phyloP scores from a whole-genome alignment of 495 filamentous ascomycete genomes.

The Penicillium bialowiezense region DNA sequence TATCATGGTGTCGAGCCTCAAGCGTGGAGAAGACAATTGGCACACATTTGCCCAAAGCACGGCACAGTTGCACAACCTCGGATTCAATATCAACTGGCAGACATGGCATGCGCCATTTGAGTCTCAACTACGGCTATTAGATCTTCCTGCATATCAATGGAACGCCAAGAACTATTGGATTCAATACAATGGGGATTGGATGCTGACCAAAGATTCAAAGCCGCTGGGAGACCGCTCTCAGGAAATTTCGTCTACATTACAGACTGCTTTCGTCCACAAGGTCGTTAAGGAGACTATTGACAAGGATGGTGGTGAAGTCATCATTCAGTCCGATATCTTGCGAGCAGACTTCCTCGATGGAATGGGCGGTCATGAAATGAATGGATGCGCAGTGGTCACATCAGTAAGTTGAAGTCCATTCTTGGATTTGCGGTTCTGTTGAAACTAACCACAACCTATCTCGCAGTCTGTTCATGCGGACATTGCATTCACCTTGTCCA shows the following conservation, averaged over 20 bases:
- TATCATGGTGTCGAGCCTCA: conserved; percentile 43
- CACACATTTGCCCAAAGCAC: conserved; percentile 47
- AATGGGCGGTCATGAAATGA: conserved; percentile 37
- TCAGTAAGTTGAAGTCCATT: conserved; percentile 25
- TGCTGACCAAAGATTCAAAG: conserved; percentile 22
- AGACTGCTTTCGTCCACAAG: neutral
- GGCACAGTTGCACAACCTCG: conserved; percentile 51
- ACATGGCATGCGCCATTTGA: conserved; percentile 34
- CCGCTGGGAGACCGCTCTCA: too few species aligned
- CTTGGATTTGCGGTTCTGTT: neutral
- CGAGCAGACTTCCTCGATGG: conserved; percentile 29
- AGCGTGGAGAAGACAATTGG: conserved; percentile 44
- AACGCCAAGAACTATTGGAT: conserved; percentile 44
- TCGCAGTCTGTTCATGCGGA: conserved; percentile 29
- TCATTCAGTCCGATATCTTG: conserved; percentile 32
- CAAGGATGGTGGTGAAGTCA: conserved; percentile 11
- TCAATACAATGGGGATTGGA: conserved; percentile 34
- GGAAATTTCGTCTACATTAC: too few species aligned
- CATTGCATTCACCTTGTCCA: conserved; percentile 26
- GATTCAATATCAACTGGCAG: conserved; percentile 18
- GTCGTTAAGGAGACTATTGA: conserved; percentile 24
- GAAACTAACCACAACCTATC: neutral
- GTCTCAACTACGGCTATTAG: conserved; percentile 45
- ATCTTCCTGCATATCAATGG: conserved; percentile 63
- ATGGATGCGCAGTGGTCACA: conserved; percentile 32